Evolutionary conservation across 208 protist species (phyloP).

Genomic region (Strigomonas galati): DNA sequence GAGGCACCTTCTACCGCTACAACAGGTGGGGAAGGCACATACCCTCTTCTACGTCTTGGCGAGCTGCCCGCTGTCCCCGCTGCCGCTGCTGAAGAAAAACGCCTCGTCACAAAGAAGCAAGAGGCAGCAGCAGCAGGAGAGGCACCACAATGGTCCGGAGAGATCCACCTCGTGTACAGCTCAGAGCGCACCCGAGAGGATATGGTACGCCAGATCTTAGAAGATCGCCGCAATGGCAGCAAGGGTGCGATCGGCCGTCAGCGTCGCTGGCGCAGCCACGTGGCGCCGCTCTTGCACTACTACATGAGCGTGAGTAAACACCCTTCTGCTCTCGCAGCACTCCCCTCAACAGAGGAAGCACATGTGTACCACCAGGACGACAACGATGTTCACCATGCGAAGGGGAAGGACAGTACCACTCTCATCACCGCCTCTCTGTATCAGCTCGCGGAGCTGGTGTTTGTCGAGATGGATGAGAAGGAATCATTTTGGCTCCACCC

Average conservation of each 20-base stretch:
- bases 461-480: conserved; percentile 34
- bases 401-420: conserved; percentile 20
- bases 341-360: not conserved
- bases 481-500: conserved; percentile 8
- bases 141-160: too few relatives aligned
- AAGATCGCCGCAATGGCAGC: conserved; percentile 20
- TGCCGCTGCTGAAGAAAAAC: too few relatives aligned
- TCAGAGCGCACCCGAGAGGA: too few relatives aligned
- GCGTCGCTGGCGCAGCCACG: conserved; percentile 55
- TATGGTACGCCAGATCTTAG: too few relatives aligned
- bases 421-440: conserved; percentile 21
- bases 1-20: too few relatives aligned
- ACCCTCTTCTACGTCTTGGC: too few relatives aligned
- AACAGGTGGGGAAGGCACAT: too few relatives aligned
- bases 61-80: too few relatives aligned
- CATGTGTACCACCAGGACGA: conserved; percentile 12
- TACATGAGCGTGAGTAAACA: conserved; percentile 18
- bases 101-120: too few relatives aligned
- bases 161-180: too few relatives aligned
- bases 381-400: conserved; percentile 1
- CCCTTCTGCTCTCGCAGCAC: too few relatives aligned
- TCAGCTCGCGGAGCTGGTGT: conserved; percentile 23
- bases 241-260: conserved; percentile 49
- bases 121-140: too few relatives aligned
- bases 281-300: conserved; percentile 48